Conservation (phyloP, 2,329 filamentous ascomycete genomes). For the Nemania abortiva region DNA sequence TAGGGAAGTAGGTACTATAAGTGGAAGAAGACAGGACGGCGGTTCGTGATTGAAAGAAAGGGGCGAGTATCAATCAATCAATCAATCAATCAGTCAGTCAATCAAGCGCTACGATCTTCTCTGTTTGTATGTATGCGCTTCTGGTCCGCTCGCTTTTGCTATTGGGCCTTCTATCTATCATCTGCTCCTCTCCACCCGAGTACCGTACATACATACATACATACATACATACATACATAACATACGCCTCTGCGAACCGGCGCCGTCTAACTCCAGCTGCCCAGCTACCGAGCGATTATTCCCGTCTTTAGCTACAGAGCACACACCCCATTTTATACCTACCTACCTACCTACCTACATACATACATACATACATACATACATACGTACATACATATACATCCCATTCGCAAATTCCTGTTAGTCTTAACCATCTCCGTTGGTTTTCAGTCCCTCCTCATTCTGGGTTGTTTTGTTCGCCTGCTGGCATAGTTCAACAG, state of each 20-base stretch:
- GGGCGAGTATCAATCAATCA: constrained; percentile 15
- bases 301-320: constrained; percentile 22
- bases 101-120: background rate
- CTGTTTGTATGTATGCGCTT: constrained; percentile 9
- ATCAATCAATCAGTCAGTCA: background rate
- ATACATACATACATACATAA: no score
- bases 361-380: no score
- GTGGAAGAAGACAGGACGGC: constrained; percentile 26
- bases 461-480: constrained; percentile 6
- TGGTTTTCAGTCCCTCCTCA: constrained; percentile 9
- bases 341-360: no score
- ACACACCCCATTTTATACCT: background rate
- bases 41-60: constrained; percentile 36
- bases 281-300: constrained; percentile 15
- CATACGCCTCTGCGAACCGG: constrained; percentile 3
- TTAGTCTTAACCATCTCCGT: constrained; percentile 8
- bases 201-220: no score
- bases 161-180: constrained; percentile 23
- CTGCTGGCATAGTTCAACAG: constrained; percentile 4
- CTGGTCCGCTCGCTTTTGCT: constrained; percentile 1
- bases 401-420: constrained; percentile 8
- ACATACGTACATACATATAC: no score
- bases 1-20: constrained; percentile 21
- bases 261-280: constrained; percentile 17
- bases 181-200: constrained; percentile 14